Evolutionary conservation across 306 rosid genomes (phyloP).

Genomic region (Corylus heterophylla): DNA sequence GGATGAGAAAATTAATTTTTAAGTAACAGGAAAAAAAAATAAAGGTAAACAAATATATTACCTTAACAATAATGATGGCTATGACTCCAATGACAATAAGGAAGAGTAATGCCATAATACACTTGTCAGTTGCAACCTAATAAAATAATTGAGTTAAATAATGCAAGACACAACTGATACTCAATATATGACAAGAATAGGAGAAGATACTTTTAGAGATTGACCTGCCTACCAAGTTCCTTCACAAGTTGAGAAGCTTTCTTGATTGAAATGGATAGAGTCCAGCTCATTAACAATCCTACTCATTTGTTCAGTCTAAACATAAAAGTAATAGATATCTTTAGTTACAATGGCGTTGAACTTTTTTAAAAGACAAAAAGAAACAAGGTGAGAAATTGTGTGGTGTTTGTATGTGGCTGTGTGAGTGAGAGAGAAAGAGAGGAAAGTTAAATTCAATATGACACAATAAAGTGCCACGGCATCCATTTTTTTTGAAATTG

Average conservation of each 20-base stretch:
- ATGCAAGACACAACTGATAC: slow-evolving; percentile 12
- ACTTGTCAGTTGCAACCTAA: slow-evolving; percentile 91
- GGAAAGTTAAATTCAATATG: background rate
- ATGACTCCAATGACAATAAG: slow-evolving; percentile 80
- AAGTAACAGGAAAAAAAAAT: background rate
- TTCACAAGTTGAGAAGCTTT: slow-evolving; percentile 88
- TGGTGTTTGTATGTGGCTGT: background rate
- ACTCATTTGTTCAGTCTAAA: slow-evolving; percentile 97
- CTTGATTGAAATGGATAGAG: slow-evolving; percentile 91
- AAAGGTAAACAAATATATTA: slow-evolving; percentile 14
- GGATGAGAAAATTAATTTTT: background rate
- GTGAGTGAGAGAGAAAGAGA: background rate
- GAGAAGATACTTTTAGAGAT: slow-evolving; percentile 51
- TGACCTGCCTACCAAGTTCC: slow-evolving; percentile 99
- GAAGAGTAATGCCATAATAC: slow-evolving; percentile 78
- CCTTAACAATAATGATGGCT: slow-evolving; percentile 87
- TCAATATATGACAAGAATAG: slow-evolving; percentile 21
- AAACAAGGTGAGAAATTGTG: background rate
- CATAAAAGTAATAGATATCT: slow-evolving; percentile 29
- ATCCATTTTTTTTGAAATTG: background rate
- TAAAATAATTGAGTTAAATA: slow-evolving; percentile 14
- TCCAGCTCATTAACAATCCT: slow-evolving; percentile 90
- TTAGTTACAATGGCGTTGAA: slow-evolving; percentile 23
- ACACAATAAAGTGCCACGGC: background rate
- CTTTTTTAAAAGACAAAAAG: background rate